A percentile compares a stretch with the other conserved stretches of the same genome.
These are phyloP conservation scores for Athelia sp. DNA, from an alignment of 1,284 basidiomycete genomes.

Conservation along the genomic window DNA sequence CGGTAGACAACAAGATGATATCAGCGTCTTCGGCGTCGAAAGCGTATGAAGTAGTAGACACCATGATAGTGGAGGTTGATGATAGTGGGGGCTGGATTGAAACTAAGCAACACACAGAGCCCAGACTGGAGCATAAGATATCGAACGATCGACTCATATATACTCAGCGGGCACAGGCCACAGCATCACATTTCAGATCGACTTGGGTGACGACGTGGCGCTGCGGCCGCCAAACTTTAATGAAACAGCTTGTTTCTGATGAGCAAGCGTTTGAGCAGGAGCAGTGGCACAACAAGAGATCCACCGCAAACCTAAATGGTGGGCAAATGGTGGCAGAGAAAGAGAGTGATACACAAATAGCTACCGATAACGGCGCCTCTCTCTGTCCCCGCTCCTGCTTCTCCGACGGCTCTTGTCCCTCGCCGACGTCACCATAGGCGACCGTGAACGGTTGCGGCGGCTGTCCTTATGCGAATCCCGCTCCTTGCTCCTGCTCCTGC, in stretches of 20 bases:
- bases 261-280: no score
- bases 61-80: slow-evolving; percentile 21
- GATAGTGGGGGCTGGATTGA: no score
- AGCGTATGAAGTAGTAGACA: slow-evolving; percentile 15
- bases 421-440: slow-evolving; percentile 13
- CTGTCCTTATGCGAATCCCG: slow-evolving; percentile 16
- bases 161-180: no score
- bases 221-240: no score
- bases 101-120: no score
- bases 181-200: not conserved
- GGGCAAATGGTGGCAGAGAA: no score
- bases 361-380: slow-evolving; percentile 7
- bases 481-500: slow-evolving; percentile 32
- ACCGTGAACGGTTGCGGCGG: slow-evolving; percentile 14
- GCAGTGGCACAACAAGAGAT: no score
- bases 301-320: no score
- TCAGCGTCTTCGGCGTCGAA: slow-evolving; percentile 50
- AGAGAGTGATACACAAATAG: not conserved
- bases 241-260: no score
- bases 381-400: not conserved
- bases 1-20: slow-evolving; percentile 45
- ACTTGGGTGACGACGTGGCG: no score
- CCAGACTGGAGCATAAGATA: no score
- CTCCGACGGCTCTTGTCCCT: slow-evolving; percentile 6
- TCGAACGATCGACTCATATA: no score